Evolutionary conservation across 352 stramenopile species (phyloP), one percentile per base, ranked within the genome.

Genomic region (Blastocystis sp.): DNA sequence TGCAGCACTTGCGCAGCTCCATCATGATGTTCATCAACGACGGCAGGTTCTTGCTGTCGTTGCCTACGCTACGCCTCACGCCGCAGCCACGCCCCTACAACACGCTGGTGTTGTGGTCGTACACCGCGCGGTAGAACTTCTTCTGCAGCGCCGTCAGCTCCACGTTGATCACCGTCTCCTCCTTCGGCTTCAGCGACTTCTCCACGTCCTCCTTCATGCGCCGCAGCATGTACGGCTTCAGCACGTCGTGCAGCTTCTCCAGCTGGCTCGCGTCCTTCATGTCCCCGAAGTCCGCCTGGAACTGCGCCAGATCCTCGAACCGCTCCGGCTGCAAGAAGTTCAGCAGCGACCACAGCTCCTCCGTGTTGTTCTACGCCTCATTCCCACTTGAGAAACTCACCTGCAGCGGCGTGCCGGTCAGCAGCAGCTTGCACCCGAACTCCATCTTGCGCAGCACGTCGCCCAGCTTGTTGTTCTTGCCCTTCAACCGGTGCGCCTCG

Each of bases 1-100:
- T 99, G 90, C 97, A 99, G 91, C 96, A 99, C 90, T 99, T 99
- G 48, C 96, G 92, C 34, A 99, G 90, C 91, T 99, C 95, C 92
- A 99, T 97, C 59, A 98, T 96, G 76, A 99, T 95, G 91, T 99
- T 99, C 90, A 98, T 98, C 40, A 99, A 92, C 74, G 93, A 93
- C 0, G 94, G 94, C n/a, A 92, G 91, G 90, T 95, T 94, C 21
- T 63, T 63, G 10, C 38, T 62, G 43, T 91, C 89, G 57, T 81
- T 88, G 1, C 89, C 87, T 6, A 76, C 19, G 90, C 89, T 61
- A 82, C 34, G 17, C 65, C 40, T 70, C 90, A 91, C 2, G 34
- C 28, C 34, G 74, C 68, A 28, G 82, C 76, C n/a, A 90, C 70
- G 52, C n/a, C 24, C 45, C 14, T 76, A 96, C 87, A 99, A 89